These are phyloP conservation scores for Fusarium sororula DNA, from an alignment of 2,329 filamentous ascomycete genomes.

Conservation along the genomic window DNA sequence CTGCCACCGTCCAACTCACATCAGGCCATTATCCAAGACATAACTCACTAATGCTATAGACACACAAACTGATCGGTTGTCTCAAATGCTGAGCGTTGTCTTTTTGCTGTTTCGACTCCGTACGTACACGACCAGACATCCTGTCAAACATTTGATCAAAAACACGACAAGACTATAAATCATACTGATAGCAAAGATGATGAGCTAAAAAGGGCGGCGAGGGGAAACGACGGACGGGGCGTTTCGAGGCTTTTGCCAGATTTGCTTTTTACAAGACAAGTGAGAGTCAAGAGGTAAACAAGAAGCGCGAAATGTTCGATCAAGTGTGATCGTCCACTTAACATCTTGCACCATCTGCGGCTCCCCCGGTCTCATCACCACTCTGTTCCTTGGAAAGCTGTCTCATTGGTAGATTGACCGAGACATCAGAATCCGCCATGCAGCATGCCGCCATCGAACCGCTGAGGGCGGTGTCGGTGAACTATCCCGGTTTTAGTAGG, in stretches of 20 bases:
- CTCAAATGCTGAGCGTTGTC: background rate
- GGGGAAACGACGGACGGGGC: constrained; percentile 3
- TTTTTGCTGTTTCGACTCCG: background rate
- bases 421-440: constrained; percentile 37
- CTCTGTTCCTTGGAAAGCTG: constrained; percentile 37
- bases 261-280: constrained; percentile 36
- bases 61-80: background rate
- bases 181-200: background rate
- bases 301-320: constrained; percentile 41
- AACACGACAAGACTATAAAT: background rate
- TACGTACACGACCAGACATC: background rate
- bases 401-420: constrained; percentile 40
- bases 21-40: constrained; percentile 38
- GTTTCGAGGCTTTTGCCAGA: constrained; percentile 17
- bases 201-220: background rate
- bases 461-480: constrained; percentile 45
- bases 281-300: constrained; percentile 25
- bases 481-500: constrained; percentile 39
- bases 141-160: background rate
- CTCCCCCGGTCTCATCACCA: constrained; percentile 44
- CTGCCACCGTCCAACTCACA: constrained; percentile 30
- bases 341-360: constrained; percentile 43
- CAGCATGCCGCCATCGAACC: constrained; percentile 43
- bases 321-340: constrained; percentile 41
- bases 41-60: background rate